A percentile compares a stretch with the other conserved stretches of the same genome.
Evolutionary conservation across 768 basidiomycete genomes (phyloP).

Genomic region (Kwoniella pini): DNA sequence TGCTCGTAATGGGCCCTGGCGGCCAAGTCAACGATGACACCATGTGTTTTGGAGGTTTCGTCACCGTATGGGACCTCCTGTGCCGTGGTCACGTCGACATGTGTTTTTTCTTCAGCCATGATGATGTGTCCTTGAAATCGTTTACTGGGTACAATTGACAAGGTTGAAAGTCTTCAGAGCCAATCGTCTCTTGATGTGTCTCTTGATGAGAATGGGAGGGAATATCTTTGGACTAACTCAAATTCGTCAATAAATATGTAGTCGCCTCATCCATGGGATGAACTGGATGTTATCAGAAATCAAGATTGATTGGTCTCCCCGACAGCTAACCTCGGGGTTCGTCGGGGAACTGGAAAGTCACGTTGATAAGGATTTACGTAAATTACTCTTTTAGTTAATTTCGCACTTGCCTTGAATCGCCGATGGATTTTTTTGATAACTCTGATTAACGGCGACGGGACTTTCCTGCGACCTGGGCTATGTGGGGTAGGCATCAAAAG

Average conservation of each 20-base stretch:
- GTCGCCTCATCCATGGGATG: conserved; percentile 1
- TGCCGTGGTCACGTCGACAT: background rate
- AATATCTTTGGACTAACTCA: background rate
- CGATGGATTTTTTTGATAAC: background rate
- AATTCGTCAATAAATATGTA: background rate
- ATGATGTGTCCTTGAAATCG: background rate
- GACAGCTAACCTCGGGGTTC: background rate
- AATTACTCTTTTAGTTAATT: conserved; percentile 7
- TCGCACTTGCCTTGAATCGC: background rate
- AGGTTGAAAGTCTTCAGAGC: too few species aligned
- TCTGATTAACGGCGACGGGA: background rate
- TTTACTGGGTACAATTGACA: too few species aligned
- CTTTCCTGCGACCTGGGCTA: too few species aligned
- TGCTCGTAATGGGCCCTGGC: conserved; percentile 10
- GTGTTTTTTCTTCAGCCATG: conserved; percentile 6
- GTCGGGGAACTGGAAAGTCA: background rate
- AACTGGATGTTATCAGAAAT: background rate
- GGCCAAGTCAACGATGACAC: conserved; percentile 13
- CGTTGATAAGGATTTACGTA: background rate
- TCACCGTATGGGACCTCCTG: conserved; percentile 2
- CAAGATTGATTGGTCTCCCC: background rate
- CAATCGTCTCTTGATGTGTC: background rate
- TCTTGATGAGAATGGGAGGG: background rate
- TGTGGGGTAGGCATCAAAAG: background rate
- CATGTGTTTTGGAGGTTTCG: conserved; percentile 4